Evolutionary conservation across 2,329 filamentous ascomycete genomes (phyloP).

Genomic region (Gnomoniopsis sp.): DNA sequence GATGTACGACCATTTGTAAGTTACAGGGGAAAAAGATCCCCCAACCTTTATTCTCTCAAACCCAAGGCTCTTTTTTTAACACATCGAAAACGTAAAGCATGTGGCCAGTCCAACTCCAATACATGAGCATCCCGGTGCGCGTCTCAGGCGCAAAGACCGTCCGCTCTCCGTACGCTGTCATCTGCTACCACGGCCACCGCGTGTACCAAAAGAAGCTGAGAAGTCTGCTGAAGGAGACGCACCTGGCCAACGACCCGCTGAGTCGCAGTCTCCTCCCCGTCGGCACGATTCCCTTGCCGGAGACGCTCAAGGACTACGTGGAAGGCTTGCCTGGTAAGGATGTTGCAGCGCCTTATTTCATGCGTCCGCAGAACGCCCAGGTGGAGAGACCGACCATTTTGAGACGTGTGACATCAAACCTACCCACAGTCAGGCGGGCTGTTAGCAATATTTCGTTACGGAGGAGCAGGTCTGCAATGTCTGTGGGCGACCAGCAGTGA

Average conservation of each 20-base stretch:
- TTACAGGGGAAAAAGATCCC: background rate
- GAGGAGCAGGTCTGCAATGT: constrained; percentile 1
- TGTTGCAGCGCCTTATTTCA: constrained; percentile 1
- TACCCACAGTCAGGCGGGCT: constrained; percentile 3
- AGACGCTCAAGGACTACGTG: constrained; percentile 6
- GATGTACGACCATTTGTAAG: constrained; percentile 4
- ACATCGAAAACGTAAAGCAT: background rate
- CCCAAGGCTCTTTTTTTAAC: background rate
- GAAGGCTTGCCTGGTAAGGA: constrained; percentile 1
- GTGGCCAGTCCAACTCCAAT: constrained; percentile 11
- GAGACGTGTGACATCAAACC: constrained; percentile 3
- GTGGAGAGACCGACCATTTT: background rate
- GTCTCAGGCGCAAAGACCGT: constrained; percentile 4
- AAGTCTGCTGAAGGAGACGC: constrained; percentile 4
- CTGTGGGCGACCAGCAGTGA: background rate
- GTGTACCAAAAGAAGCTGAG: constrained; percentile 15
- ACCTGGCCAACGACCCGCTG: background rate
- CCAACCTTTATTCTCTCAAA: background rate
- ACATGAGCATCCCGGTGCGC: constrained; percentile 3
- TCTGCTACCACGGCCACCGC: constrained; percentile 10
- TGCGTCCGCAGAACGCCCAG: background rate
- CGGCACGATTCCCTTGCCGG: constrained; percentile 5
- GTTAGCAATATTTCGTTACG: constrained; percentile 8
- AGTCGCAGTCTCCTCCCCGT: constrained; percentile 1
- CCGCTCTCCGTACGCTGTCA: constrained; percentile 3